These are phyloP conservation scores for Raffaelea albimanens DNA, from an alignment of 2,329 filamentous ascomycete genomes.

Conservation along the genomic window DNA sequence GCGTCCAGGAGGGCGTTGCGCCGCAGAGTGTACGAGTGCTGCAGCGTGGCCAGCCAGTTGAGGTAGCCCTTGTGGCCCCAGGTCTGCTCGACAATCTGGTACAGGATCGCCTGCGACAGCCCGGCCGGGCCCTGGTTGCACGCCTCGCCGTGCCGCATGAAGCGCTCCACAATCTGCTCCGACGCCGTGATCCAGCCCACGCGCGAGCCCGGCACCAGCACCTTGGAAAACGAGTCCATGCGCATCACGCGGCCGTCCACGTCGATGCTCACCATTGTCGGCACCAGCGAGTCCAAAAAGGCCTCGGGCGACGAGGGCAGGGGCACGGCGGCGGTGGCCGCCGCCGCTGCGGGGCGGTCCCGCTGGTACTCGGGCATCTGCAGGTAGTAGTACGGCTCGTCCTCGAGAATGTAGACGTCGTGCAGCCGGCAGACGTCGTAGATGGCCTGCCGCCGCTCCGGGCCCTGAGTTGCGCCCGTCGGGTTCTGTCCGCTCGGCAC, in stretches of 20 bases:
- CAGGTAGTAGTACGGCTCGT: constrained; percentile 91
- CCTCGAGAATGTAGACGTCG: constrained; percentile 79
- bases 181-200: constrained; percentile 85
- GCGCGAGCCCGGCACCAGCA: constrained; percentile 72
- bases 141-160: constrained; percentile 72
- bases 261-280: constrained; percentile 71
- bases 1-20: constrained; percentile 69
- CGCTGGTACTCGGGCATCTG: constrained; percentile 73
- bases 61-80: constrained; percentile 92
- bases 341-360: constrained; percentile 36
- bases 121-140: constrained; percentile 80
- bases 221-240: constrained; percentile 90
- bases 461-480: constrained; percentile 72
- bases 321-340: constrained; percentile 15
- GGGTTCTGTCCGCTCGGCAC: constrained; percentile 80
- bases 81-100: constrained; percentile 72
- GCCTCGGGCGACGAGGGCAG: background rate
- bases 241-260: constrained; percentile 80
- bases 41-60: constrained; percentile 76
- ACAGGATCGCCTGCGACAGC: constrained; percentile 72
- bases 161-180: constrained; percentile 75
- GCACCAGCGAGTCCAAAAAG: constrained; percentile 65
- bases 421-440: constrained; percentile 76
- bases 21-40: constrained; percentile 70
- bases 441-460: constrained; percentile 57